Percentiles rank a stretch among this genome's conserved stretches.
Evolutionary conservation across 2,329 filamentous ascomycete genomes (phyloP).

Genomic region (Penicillium vulpinum): DNA sequence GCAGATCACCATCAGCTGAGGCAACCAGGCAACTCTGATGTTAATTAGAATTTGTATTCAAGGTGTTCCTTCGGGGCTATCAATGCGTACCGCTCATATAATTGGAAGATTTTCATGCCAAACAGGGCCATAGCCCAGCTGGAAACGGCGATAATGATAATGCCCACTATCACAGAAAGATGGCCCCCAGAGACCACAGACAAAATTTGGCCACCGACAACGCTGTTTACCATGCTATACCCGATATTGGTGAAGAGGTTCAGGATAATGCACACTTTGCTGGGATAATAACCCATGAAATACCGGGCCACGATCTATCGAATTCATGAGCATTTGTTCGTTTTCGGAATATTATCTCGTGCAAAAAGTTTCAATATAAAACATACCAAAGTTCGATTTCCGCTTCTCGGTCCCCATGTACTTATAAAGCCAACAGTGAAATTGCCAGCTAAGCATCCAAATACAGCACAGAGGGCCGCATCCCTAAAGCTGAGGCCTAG

Average conservation of each 20-base stretch:
- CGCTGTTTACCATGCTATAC: constrained; percentile 45
- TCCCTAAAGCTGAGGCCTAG: constrained; percentile 44
- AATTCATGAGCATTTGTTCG: constrained; percentile 10
- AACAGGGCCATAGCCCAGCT: constrained; percentile 41
- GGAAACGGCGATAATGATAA: constrained; percentile 38
- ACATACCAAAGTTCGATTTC: constrained; percentile 45
- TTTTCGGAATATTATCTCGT: not conserved
- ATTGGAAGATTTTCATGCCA: constrained; percentile 45
- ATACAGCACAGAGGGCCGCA: constrained; percentile 39
- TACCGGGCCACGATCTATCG: constrained; percentile 42
- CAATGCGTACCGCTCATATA: constrained; percentile 43
- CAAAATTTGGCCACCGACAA: constrained; percentile 48
- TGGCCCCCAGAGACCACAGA: constrained; percentile 41
- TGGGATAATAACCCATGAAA: constrained; percentile 48
- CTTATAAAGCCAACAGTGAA: constrained; percentile 43
- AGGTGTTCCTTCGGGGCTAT: not conserved
- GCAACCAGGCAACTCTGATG: constrained; percentile 41
- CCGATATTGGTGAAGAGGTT: constrained; percentile 47
- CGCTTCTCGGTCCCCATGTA: constrained; percentile 44
- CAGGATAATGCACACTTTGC: constrained; percentile 41
- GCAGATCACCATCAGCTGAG: constrained; percentile 44
- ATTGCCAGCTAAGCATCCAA: constrained; percentile 39
- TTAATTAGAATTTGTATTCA: not conserved
- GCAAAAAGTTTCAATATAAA: not conserved
- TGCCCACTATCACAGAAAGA: constrained; percentile 42